Percentiles rank a stretch among this genome's conserved stretches.
Evolutionary conservation across 2,329 filamentous ascomycete species (phyloP).

Genomic region (Kalmusia sp.): DNA sequence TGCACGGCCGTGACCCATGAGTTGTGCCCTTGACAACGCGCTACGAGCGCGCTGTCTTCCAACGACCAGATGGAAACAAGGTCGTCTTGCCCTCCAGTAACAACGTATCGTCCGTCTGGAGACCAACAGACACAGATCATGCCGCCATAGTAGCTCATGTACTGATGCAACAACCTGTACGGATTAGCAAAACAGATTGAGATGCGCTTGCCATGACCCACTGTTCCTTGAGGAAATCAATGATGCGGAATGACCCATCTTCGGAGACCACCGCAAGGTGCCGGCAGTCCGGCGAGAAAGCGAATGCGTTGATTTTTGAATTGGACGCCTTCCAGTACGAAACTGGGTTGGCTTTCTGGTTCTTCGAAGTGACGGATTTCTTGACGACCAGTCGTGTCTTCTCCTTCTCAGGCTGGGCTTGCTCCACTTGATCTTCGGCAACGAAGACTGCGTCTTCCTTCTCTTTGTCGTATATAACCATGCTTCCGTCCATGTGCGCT

Average conservation of each 20-base stretch:
- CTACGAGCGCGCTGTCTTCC: constrained; percentile 81
- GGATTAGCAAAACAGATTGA: not conserved
- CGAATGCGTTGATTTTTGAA: constrained; percentile 86
- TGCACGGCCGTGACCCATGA: constrained; percentile 94
- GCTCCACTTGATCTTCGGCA: constrained; percentile 64
- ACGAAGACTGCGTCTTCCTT: constrained; percentile 86
- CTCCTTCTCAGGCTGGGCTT: constrained; percentile 39
- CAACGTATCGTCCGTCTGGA: constrained; percentile 92
- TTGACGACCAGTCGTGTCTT: constrained; percentile 69
- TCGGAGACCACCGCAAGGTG: constrained; percentile 91
- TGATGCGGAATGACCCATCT: constrained; percentile 85
- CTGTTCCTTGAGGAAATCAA: constrained; percentile 92
- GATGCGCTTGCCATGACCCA: constrained; percentile 52
- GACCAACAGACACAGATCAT: constrained; percentile 96
- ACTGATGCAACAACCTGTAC: constrained; percentile 79
- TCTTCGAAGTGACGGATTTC: constrained; percentile 92
- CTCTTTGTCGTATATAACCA: constrained; percentile 97
- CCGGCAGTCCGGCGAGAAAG: constrained; percentile 87
- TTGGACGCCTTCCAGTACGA: constrained; percentile 92
- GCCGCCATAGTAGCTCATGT: constrained; percentile 91
- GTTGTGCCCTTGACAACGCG: constrained; percentile 91
- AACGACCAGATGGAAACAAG: constrained; percentile 95
- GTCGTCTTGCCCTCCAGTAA: constrained; percentile 96
- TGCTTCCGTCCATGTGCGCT: constrained; percentile 86
- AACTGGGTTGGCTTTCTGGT: constrained; percentile 92